Percentiles rank a stretch among this genome's conserved stretches.
phyloP scores from a whole-genome alignment of 129 eudicot species.

The Kitagawia praeruptora region DNA sequence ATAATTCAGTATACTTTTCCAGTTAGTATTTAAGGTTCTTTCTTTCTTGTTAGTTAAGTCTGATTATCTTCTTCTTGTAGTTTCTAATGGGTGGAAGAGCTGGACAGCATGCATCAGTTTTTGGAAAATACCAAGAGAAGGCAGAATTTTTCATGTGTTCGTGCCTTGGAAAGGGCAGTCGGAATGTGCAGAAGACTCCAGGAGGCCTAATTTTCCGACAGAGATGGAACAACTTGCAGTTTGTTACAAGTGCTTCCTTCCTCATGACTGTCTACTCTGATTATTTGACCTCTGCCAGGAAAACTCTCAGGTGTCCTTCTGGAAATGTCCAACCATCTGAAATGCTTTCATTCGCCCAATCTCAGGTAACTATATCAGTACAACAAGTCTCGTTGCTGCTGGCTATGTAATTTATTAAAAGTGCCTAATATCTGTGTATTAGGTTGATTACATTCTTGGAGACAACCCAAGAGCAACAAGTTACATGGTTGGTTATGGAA shows the following conservation, averaged over 20 bases:
- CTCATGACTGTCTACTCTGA: constrained; percentile 82
- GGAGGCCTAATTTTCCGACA: constrained; percentile 88
- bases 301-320: constrained; percentile 49
- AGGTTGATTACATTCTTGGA: constrained; percentile 96
- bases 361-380: constrained; percentile 54
- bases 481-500: constrained; percentile 97
- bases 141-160: constrained; percentile 96
- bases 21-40: background rate
- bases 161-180: constrained; percentile 65
- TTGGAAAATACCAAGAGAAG: constrained; percentile 65
- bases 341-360: constrained; percentile 69
- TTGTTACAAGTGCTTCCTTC: constrained; percentile 92
- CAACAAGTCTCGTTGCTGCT: background rate
- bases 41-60: background rate
- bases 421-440: background rate
- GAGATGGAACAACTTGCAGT: constrained; percentile 93
- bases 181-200: constrained; percentile 77
- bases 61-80: constrained; percentile 35
- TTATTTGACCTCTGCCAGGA: constrained; percentile 65
- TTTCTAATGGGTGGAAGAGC: constrained; percentile 76
- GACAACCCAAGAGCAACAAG: constrained; percentile 99
- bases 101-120: constrained; percentile 45
- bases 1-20: too few species aligned
- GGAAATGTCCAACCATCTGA: constrained; percentile 61
- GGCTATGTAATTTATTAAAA: background rate